Base-by-base conservation (phyloP, 1,284 basidiomycete genomes). In the Cryptococcus sp. region DNA sequence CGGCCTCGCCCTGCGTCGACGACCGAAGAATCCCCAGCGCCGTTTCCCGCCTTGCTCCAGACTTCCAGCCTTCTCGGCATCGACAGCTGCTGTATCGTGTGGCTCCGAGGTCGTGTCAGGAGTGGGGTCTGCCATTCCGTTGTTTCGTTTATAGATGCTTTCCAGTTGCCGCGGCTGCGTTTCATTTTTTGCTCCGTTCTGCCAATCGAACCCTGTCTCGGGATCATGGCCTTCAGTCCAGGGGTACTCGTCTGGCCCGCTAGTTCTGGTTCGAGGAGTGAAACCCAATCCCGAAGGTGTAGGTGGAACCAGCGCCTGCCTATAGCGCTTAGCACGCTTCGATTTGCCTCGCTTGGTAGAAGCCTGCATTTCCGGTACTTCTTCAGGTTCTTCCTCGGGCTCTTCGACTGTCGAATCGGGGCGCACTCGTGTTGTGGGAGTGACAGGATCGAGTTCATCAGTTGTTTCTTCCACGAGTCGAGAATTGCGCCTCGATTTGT, bases 251-350 rank as follows among this genome's bases (percentile, higher is more conserved):
- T 40, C 41, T 7, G 35, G 30, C 25, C 30, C 22, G 6, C 46
- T 49, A 2, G 16, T n/a, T n/a, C 8, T 22, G 5, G 47, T 47
- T 6, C 47, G 19, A 10, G 70, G 66, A 3, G 62, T 64, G 53
- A 73, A 73, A 2, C 71, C 71, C 8, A 73, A 53, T 15, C 71
- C 71, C 3, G 62, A 65, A 0, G 71, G 71, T 17, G 71, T 73
- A 3, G 71, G 71, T 1, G 71, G 71, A 20, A 56, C 61, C 11
- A 70, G 35, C 6, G 68, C 71, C 45, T 66, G 60, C 22, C 64
- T 57, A 48, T 67, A 67, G 20, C 67, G 52, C 42, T 64, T 56
- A 16, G 54, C 49, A 27, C 57, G 47, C 43, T 60, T 60, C 6
- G 51, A 45, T 47, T 62, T 65, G 22, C 40, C 45, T 27, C 59